These are phyloP conservation scores for Cercospora sp. DNA, from an alignment of 2,329 filamentous ascomycete species.

Conservation along the genomic window DNA sequence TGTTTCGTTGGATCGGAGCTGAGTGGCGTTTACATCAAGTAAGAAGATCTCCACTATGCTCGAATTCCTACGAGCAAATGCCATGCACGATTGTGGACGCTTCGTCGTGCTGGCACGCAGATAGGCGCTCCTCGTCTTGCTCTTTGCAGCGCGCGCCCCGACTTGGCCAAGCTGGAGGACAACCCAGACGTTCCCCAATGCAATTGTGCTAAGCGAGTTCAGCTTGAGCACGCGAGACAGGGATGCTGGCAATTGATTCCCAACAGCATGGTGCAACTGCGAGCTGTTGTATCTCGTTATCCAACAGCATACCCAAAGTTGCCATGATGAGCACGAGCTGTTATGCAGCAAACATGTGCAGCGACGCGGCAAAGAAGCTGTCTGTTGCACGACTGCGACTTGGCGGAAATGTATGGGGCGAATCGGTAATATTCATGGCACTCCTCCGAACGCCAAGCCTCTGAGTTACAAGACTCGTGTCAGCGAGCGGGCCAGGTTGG, in stretches of 20 bases:
- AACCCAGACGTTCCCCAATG: not conserved
- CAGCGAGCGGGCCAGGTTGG: not conserved
- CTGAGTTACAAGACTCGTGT: not conserved
- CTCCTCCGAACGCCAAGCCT: not conserved
- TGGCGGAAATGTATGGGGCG: not conserved
- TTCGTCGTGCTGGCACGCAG: not conserved
- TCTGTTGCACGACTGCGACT: not conserved
- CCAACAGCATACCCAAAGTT: constrained; percentile 1
- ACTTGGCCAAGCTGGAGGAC: constrained; percentile 1
- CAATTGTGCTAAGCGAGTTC: constrained; percentile 4
- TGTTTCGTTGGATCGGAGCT: not conserved
- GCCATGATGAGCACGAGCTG: constrained; percentile 1
- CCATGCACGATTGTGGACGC: not conserved
- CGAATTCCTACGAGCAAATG: not conserved
- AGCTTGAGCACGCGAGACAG: constrained; percentile 5
- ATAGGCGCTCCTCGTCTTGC: not conserved
- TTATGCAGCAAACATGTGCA: not conserved
- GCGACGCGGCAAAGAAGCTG: not conserved
- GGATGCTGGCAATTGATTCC: not conserved
- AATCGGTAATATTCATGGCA: not conserved
- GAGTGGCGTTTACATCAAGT: not conserved
- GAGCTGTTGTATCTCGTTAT: not conserved
- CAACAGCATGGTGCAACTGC: not conserved
- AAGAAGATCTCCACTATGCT: not conserved
- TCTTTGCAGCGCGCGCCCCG: not conserved